Evolutionary conservation across 2,329 filamentous ascomycete genomes (phyloP), one percentile per base, ranked within the genome.

Genomic region (Aureobasidium musti): DNA sequence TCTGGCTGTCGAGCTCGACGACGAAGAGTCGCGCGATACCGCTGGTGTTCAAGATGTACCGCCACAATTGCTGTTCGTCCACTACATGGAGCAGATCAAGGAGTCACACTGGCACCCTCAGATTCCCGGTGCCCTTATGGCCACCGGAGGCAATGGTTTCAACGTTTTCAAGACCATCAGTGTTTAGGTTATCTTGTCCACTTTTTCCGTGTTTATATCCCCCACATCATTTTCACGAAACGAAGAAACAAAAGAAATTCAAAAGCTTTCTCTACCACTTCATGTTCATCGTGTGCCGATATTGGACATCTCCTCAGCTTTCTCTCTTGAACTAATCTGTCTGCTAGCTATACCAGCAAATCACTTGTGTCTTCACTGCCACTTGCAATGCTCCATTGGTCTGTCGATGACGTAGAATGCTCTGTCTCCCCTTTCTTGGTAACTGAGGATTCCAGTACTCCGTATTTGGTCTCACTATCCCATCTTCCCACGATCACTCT

Each of bases 51-150:
- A 91, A 74, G 94, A 97, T 69, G 92, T 98, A 69, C 95, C 95
- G 67, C 92, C 95, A 5, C 95, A 99, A 79, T 80, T 99, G 73
- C 82, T 99, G 70, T 99, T 99, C 78, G 92, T 97, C 74, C 95
- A 99, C 80, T 97, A 96, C 77, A 92, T 96, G 82, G 90, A 96
- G 74, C 89, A 91, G 72, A 92, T 92, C 66, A 98, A 97, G 85
- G 95, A 99, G 80, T 81, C 93, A 43, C 95, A 99, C 80, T 99
- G 95, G 94, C 94, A 98, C 80, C 91, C 90, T 39, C 95, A 99
- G 81, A 97, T 98, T 76, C 91, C 92, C 0, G 95, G 95, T 35
- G 88, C 88, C 39, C 80, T 98, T 68, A 89, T 98, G 79, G 92
- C 92, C 1, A 99, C 95, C 0, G 95, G 95, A 11, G 90, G 92